Evolutionary conservation across 129 eudicot species (phyloP), one percentile per base, ranked within the genome.

Genomic region (Escallonia herrerae): DNA sequence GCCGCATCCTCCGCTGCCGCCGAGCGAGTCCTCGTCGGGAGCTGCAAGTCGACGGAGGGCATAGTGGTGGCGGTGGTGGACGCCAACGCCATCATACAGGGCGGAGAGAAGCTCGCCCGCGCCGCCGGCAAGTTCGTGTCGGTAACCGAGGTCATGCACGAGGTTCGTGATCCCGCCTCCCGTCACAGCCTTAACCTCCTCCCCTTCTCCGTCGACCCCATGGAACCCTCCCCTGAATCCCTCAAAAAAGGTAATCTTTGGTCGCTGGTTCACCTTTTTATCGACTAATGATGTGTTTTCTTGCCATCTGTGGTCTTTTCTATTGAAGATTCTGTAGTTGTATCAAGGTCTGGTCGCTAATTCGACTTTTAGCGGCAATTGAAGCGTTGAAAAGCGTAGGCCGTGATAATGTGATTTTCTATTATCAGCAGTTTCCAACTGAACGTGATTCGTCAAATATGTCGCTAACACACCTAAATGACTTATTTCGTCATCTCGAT

Each of bases 31-130:
- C 43, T 79, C 45, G 83, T 77, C 37, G 96, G 82, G 2, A 81
- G 82, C 84, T 82, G 94, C 70, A 82, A 80, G 43, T 83, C 95
- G 8, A 74, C 90, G 41, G 83, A 85, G 63, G 96, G 95, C 47
- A 83, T 93, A 6, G 87, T 95, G 2, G 87, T 93, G 40, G 96
- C 98, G 6, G 98, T 88, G 48, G 90, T 88, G 43, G 96, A 89
- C 46, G 96, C 96, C 14, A 93, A 83, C 76, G 96, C 96, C 71
- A 81, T 93, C 9, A 93, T 93, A 54, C 89, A 86, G 66, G 96
- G 95, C 54, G 96, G 98, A 40, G 91, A 81, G 76, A 80, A 66
- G 75, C 81, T 88, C 6, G 49, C 65, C 44, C 52, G 74, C 66
- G 54, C 75, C 40, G 85, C 96, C 8, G 98, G 89, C 56, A 86